Evolutionary conservation across 2,329 filamentous ascomycete genomes (phyloP).

Genomic region (Neonectria ditissima): DNA sequence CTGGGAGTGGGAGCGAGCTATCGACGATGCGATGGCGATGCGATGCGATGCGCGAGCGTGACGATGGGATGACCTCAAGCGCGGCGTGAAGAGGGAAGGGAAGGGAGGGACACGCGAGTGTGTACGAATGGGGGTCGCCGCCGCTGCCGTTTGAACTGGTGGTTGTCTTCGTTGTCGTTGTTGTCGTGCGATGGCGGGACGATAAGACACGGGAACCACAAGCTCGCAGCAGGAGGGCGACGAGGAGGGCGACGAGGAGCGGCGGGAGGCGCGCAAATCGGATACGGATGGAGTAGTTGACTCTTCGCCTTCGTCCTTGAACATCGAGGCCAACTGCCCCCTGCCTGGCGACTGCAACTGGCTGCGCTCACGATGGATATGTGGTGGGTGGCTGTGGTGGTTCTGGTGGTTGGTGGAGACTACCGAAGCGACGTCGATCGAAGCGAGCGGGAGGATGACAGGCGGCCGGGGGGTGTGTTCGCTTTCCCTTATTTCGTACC

Average conservation of each 20-base stretch:
- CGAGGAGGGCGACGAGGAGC: slow-evolving; percentile 1
- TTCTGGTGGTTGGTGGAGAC: slow-evolving; percentile 34
- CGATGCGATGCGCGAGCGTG: slow-evolving; percentile 36
- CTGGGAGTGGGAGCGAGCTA: slow-evolving; percentile 27
- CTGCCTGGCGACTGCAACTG: slow-evolving; percentile 32
- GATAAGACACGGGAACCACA: background rate
- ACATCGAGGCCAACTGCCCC: slow-evolving; percentile 39
- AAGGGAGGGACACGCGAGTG: background rate
- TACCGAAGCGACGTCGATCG: slow-evolving; percentile 31
- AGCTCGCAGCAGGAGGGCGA: slow-evolving; percentile 2
- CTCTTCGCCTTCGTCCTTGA: slow-evolving; percentile 30
- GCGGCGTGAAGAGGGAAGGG: slow-evolving; percentile 28
- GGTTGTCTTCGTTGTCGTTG: background rate
- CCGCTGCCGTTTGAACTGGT: too few species aligned
- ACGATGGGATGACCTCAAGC: slow-evolving; percentile 38
- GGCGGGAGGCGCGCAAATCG: slow-evolving; percentile 29
- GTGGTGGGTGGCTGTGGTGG: slow-evolving; percentile 42
- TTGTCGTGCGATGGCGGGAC: background rate
- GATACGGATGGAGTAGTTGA: slow-evolving; percentile 29
- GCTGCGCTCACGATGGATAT: slow-evolving; percentile 33
- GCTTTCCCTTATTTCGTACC: slow-evolving; percentile 17
- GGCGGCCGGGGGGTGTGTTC: slow-evolving; percentile 17
- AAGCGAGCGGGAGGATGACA: slow-evolving; percentile 31
- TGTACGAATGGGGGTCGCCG: background rate
- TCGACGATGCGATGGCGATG: slow-evolving; percentile 41